Conservation (phyloP, 352 stramenopile genomes). For the Phytophthora chlamydospora region DNA sequence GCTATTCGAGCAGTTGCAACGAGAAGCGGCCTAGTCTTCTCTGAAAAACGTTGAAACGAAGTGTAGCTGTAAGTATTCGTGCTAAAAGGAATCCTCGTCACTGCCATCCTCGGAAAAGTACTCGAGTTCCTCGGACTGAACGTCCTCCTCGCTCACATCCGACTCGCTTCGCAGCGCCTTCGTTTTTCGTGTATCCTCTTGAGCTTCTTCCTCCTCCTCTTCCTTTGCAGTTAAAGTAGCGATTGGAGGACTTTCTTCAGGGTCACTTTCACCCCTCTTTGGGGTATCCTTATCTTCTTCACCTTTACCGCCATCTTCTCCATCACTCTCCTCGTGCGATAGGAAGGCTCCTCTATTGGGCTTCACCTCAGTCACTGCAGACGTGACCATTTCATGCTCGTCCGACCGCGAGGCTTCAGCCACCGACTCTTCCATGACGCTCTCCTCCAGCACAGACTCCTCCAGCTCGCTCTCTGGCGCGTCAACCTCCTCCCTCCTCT, state of each 20-base stretch:
- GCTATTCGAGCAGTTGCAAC: conserved; percentile 76
- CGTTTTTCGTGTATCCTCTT: conserved; percentile 53
- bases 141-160: conserved; percentile 68
- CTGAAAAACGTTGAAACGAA: background rate
- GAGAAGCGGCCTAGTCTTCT: conserved; percentile 43
- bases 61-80: conserved; percentile 17
- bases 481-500: conserved; percentile 20
- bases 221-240: background rate
- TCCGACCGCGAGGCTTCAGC: conserved; percentile 44
- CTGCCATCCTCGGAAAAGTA: conserved; percentile 86
- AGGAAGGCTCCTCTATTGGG: conserved; percentile 26
- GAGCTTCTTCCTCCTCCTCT: conserved; percentile 2
- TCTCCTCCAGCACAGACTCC: conserved; percentile 49
- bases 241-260: background rate
- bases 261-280: conserved; percentile 3
- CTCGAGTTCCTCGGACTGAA: conserved; percentile 79
- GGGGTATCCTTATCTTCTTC: conserved; percentile 3
- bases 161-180: conserved; percentile 49
- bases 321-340: conserved; percentile 27
- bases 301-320: conserved; percentile 7
- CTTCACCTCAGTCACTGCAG: conserved; percentile 16
- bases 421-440: conserved; percentile 35
- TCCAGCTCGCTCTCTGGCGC: conserved; percentile 38
- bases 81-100: conserved; percentile 85
- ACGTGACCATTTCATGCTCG: conserved; percentile 14